Conservation (phyloP, 2,329 filamentous ascomycete genomes). For the Allantophomopsis lycopodina region DNA sequence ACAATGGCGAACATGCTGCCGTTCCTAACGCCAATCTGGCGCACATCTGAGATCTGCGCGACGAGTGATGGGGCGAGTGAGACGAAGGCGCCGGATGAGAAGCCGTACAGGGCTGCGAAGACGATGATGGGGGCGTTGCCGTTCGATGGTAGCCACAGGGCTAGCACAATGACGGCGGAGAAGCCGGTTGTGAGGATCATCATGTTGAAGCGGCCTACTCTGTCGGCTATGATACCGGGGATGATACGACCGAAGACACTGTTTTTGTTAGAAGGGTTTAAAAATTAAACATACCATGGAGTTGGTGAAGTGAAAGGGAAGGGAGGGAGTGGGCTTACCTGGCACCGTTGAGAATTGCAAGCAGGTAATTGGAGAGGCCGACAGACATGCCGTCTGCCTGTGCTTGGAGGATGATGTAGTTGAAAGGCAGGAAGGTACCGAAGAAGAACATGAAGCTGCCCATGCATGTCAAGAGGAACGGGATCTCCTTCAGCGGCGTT, state of each 20-base stretch:
- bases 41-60: conserved; percentile 57
- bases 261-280: not conserved
- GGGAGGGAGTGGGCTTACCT: conserved; percentile 16
- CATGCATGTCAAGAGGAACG: conserved; percentile 22
- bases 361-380: conserved; percentile 33
- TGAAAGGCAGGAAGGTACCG: conserved; percentile 39
- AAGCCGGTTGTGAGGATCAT: conserved; percentile 31
- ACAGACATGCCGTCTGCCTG: conserved; percentile 30
- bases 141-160: conserved; percentile 36
- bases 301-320: not conserved
- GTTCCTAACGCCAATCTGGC: conserved; percentile 54
- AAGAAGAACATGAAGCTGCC: conserved; percentile 30
- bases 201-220: conserved; percentile 37
- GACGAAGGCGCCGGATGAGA: conserved; percentile 53
- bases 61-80: conserved; percentile 48
- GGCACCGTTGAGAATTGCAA: conserved; percentile 36
- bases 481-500: conserved; percentile 22
- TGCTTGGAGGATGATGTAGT: conserved; percentile 28
- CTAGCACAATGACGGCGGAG: conserved; percentile 31
- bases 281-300: conserved; percentile 2
- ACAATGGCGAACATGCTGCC: conserved; percentile 50
- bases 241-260: conserved; percentile 40
- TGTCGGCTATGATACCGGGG: conserved; percentile 37
- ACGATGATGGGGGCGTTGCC: conserved; percentile 43
- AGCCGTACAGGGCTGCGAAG: conserved; percentile 56